These are phyloP conservation scores for Periconia sp. DNA, from an alignment of 2,329 filamentous ascomycete species.

Conservation along the genomic window DNA sequence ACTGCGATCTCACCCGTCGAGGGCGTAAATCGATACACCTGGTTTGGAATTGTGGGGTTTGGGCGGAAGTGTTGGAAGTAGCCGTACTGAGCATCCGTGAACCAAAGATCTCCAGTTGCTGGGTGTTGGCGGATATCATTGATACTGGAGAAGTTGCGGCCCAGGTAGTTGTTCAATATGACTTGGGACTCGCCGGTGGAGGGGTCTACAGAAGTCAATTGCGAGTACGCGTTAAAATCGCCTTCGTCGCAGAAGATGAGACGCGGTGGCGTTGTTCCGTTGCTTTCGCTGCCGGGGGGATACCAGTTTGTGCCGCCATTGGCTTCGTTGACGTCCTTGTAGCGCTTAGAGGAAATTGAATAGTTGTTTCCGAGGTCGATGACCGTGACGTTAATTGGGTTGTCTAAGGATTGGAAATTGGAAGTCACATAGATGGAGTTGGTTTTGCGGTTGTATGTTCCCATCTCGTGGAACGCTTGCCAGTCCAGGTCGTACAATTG, in stretches of 20 bases:
- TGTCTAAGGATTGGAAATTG: slow-evolving; percentile 36
- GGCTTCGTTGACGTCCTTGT: slow-evolving; percentile 42
- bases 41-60: slow-evolving; percentile 31
- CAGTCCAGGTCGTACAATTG: slow-evolving; percentile 32
- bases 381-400: slow-evolving; percentile 40
- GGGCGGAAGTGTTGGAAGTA: slow-evolving; percentile 37
- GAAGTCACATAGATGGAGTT: slow-evolving; percentile 48
- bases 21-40: slow-evolving; percentile 48
- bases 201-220: slow-evolving; percentile 49
- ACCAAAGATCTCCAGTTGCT: slow-evolving; percentile 51
- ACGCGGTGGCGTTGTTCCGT: slow-evolving; percentile 24
- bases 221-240: slow-evolving; percentile 44
- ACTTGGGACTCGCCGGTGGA: slow-evolving; percentile 45
- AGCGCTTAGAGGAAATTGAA: slow-evolving; percentile 39
- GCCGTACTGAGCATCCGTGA: slow-evolving; percentile 49
- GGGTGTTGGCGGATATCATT: slow-evolving; percentile 49
- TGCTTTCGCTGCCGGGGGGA: slow-evolving; percentile 28
- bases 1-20: slow-evolving; percentile 44
- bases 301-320: slow-evolving; percentile 41
- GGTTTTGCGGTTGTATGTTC: slow-evolving; percentile 35
- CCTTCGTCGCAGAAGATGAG: slow-evolving; percentile 41
- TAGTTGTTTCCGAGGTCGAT: slow-evolving; percentile 45
- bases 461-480: slow-evolving; percentile 45
- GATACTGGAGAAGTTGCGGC: slow-evolving; percentile 48
- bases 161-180: slow-evolving; percentile 52